Conservation (phyloP, 306 rosid species). For the Trifolium repens region DNA sequence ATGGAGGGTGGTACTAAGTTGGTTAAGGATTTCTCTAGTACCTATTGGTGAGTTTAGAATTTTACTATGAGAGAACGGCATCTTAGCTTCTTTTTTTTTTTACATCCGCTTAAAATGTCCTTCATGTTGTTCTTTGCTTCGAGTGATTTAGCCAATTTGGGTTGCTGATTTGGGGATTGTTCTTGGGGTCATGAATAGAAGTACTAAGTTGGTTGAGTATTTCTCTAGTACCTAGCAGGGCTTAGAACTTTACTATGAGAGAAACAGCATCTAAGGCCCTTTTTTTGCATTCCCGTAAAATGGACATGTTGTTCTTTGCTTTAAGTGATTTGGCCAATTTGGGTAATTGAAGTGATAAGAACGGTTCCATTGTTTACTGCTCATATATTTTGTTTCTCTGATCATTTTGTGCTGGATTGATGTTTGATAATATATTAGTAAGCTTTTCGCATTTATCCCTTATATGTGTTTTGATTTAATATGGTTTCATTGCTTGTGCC, state of each 20-base stretch:
- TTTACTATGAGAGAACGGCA: constrained; percentile 16
- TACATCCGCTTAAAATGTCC: constrained; percentile 16
- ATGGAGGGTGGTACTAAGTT: constrained; percentile 1
- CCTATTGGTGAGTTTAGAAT: background rate
- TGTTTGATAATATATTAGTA: constrained; percentile 1
- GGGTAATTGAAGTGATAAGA: constrained; percentile 19
- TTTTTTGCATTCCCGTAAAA: constrained; percentile 3
- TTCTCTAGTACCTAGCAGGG: background rate
- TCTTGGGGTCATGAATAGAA: constrained; percentile 14
- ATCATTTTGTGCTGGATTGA: constrained; percentile 16
- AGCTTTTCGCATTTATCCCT: constrained; percentile 10
- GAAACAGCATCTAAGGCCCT: constrained; percentile 16
- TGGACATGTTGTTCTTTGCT: background rate
- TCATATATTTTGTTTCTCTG: constrained; percentile 22
- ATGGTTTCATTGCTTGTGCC: background rate
- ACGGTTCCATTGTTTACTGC: constrained; percentile 13
- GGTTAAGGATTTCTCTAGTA: constrained; percentile 4
- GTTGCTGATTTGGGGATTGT: background rate
- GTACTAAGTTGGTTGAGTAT: constrained; percentile 12
- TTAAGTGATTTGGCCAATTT: constrained; percentile 14
- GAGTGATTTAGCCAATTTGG: constrained; percentile 3
- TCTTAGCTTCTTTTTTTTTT: constrained; percentile 3
- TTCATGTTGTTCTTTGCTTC: background rate
- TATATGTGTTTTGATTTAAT: constrained; percentile 4
- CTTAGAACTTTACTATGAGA: background rate